These are phyloP conservation scores for Talaromyces liani DNA, from an alignment of 495 filamentous ascomycete genomes.

Conservation along the genomic window DNA sequence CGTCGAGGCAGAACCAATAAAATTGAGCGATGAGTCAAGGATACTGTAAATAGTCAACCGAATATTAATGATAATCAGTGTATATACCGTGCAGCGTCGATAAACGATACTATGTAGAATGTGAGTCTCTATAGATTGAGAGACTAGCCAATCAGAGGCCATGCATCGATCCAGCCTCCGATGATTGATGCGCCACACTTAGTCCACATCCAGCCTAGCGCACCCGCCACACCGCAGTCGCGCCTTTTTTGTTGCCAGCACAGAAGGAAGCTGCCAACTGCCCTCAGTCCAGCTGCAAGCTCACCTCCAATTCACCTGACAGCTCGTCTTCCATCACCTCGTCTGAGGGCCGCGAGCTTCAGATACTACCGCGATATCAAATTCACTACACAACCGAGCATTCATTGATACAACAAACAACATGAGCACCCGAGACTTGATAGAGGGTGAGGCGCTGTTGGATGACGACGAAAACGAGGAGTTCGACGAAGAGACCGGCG, in stretches of 20 bases:
- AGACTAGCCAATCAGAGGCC: neutral
- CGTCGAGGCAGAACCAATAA: neutral
- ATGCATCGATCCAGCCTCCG: neutral
- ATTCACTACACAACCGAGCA: neutral
- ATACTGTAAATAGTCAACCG: neutral
- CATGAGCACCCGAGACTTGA: constrained; percentile 74
- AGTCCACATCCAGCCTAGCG: neutral
- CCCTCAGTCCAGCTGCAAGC: neutral
- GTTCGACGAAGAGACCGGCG: constrained; percentile 72
- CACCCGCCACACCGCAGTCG: constrained; percentile 1
- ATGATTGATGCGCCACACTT: neutral
- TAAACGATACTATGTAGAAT: neutral
- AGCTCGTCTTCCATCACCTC: neutral
- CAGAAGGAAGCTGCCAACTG: neutral
- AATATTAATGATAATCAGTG: neutral
- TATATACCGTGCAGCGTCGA: neutral
- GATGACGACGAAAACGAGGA: constrained; percentile 90
- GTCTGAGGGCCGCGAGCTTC: neutral
- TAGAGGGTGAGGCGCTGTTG: constrained; percentile 77
- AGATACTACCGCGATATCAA: neutral
- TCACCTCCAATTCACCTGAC: neutral
- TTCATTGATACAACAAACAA: neutral
- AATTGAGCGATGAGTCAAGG: no score
- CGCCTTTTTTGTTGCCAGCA: neutral
- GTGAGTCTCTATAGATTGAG: neutral